Evolutionary conservation across 495 filamentous ascomycete genomes (phyloP).

Genomic region (Penicillium dipodomyicola): DNA sequence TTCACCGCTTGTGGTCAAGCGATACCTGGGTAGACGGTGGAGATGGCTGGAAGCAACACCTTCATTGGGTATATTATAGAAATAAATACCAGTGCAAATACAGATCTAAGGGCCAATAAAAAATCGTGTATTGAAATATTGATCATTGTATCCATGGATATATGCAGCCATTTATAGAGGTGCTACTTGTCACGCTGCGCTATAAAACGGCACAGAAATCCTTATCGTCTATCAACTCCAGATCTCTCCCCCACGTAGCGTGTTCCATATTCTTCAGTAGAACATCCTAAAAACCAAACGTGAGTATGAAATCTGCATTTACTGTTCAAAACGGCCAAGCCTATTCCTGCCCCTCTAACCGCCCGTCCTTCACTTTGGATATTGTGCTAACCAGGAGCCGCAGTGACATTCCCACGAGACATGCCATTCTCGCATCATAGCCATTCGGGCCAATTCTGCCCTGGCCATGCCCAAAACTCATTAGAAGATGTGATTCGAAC

Average conservation of each 20-base stretch:
- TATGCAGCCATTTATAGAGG: not conserved
- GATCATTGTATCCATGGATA: not conserved
- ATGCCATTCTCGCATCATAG: slow-evolving; percentile 99
- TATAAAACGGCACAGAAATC: slow-evolving; percentile 9
- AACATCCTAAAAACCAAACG: not conserved
- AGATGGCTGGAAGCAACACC: not conserved
- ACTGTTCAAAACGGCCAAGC: not conserved
- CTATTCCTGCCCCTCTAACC: not conserved
- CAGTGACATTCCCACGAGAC: slow-evolving; percentile 8
- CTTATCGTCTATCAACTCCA: slow-evolving; percentile 21
- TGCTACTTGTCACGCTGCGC: not conserved
- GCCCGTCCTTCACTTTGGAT: not conserved
- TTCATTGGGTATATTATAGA: not conserved
- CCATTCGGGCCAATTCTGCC: slow-evolving; percentile 97
- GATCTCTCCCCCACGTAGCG: not conserved
- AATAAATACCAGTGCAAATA: not conserved
- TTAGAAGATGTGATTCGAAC: slow-evolving; percentile 79
- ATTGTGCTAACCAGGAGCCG: slow-evolving; percentile 3
- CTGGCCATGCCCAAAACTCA: slow-evolving; percentile 75
- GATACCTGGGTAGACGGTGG: not conserved
- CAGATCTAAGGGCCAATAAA: not conserved
- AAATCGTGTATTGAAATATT: not conserved
- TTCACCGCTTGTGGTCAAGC: not conserved
- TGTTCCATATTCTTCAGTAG: not conserved
- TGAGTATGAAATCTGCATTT: not conserved